phyloP scores from a whole-genome alignment of 129 eudicot species.

The Smallanthus sonchifolius region DNA sequence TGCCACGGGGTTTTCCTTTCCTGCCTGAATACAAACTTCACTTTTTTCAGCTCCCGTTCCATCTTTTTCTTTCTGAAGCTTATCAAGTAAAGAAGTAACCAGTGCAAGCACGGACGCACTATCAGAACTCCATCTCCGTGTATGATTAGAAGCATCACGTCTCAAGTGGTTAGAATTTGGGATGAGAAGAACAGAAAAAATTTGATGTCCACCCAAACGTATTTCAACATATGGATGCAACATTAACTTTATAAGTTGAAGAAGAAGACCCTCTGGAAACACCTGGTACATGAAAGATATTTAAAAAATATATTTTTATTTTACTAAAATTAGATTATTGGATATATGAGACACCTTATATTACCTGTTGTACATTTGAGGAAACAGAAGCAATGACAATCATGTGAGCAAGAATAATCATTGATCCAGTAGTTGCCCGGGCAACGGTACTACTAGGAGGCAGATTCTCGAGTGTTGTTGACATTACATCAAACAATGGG shows the following conservation, averaged over 20 bases:
- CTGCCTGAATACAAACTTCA: conserved; percentile 37
- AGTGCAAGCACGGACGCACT: conserved; percentile 64
- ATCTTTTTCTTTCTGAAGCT: conserved; percentile 72
- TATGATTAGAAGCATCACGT: conserved; percentile 48
- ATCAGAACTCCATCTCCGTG: conserved; percentile 66
- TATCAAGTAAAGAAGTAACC: conserved; percentile 70
- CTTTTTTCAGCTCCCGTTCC: conserved; percentile 37
- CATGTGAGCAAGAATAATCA: conserved; percentile 91
- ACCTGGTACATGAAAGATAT: conserved; percentile 36
- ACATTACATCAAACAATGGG: conserved; percentile 83
- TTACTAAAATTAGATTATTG: neutral
- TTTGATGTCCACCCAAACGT: conserved; percentile 84
- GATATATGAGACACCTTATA: neutral
- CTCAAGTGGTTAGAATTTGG: conserved; percentile 65
- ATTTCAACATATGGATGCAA: conserved; percentile 77
- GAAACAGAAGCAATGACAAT: conserved; percentile 58
- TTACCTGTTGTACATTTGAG: conserved; percentile 69
- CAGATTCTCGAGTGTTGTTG: conserved; percentile 73
- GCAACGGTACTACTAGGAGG: conserved; percentile 61
- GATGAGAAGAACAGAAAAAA: conserved; percentile 72
- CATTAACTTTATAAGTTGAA: conserved; percentile 82
- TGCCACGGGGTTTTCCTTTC: conserved; percentile 41
- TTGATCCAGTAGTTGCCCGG: conserved; percentile 70
- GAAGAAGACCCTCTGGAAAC: conserved; percentile 86
- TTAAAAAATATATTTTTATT: neutral